Conservation (phyloP, 1,284 basidiomycete genomes). For the Veloboletus limbatus region DNA sequence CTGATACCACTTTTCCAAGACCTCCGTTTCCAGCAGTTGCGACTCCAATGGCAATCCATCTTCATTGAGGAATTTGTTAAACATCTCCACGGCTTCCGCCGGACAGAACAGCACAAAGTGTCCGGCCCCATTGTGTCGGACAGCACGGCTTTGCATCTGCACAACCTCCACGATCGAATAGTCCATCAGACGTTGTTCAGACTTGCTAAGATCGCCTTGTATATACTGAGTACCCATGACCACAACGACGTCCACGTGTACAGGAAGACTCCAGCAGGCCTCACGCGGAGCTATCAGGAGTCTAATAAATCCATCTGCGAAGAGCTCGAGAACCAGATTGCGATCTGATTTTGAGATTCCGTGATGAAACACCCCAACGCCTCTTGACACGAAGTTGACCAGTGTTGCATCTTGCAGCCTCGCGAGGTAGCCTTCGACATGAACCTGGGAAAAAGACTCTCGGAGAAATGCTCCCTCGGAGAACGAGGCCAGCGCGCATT, state of each 20-base stretch:
- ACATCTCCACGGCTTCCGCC: constrained; percentile 74
- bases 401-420: constrained; percentile 68
- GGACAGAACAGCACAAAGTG: constrained; percentile 88
- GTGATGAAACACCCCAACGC: constrained; percentile 87
- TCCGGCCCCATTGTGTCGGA: constrained; percentile 60
- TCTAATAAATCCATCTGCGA: constrained; percentile 76
- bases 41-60: constrained; percentile 92
- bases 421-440: constrained; percentile 59
- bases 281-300: constrained; percentile 84
- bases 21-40: constrained; percentile 54
- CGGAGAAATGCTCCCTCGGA: constrained; percentile 72
- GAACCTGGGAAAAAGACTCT: constrained; percentile 48
- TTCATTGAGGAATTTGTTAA: constrained; percentile 78
- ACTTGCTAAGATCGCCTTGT: constrained; percentile 44
- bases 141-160: constrained; percentile 88
- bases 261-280: constrained; percentile 82
- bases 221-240: constrained; percentile 93
- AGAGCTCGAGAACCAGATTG: constrained; percentile 80
- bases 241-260: constrained; percentile 78
- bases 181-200: constrained; percentile 72
- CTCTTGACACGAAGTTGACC: constrained; percentile 79
- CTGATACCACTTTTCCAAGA: constrained; percentile 54
- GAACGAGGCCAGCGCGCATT: constrained; percentile 77
- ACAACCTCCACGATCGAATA: constrained; percentile 83
- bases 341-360: constrained; percentile 71